Base-by-base conservation (phyloP, 768 basidiomycete genomes). In the Pisolithus marmoratus region DNA sequence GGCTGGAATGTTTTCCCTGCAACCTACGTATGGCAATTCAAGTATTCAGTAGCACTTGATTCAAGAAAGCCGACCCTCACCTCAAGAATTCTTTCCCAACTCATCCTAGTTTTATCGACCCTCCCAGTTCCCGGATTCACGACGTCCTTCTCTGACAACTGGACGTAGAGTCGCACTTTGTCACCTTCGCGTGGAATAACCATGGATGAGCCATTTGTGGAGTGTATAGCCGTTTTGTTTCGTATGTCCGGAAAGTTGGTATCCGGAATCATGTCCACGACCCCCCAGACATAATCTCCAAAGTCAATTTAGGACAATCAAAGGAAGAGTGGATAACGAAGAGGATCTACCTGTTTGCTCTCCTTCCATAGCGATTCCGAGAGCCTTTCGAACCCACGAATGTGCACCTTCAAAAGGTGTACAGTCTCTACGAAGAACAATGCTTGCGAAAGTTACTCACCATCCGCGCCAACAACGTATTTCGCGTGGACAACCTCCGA, bases 241-340 rank as follows among this genome's bases (percentile, higher is more conserved):
- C 87, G 81, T 53, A 87, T 83, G 62, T 90, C 87, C 0, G 89
- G 89, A 54, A 90, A 87, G 60, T 89, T 72, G 1, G 87, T 88
- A n/a, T 82, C 76, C 0, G 84, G 84, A 23, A 79, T 59, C 46
- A 81, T 71, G 65, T 90, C 90, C 19, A 90, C 68, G 3, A 92
- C 90, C 3, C 90, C 90, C 90, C 90, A 93, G 19, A 91, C 75
- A 52, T 79, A 85, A 49, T 90, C 83, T 69, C 29, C 22, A 38
- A 11, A 3, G 7, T 53, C 49, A 29, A 27, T 22, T 8, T 9
- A 44, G 4, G 34, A 34, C 34, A 34, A 9, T 34, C 34, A 34
- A 34, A 34, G 34, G 34, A 15, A 9, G 15, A 34, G 14, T 15
- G 26, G 17, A 45, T 11, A 47, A 31, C n/a, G 4, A 19, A 1